phyloP scores from a whole-genome alignment of 306 rosid species.

The Prunus dulcis region DNA sequence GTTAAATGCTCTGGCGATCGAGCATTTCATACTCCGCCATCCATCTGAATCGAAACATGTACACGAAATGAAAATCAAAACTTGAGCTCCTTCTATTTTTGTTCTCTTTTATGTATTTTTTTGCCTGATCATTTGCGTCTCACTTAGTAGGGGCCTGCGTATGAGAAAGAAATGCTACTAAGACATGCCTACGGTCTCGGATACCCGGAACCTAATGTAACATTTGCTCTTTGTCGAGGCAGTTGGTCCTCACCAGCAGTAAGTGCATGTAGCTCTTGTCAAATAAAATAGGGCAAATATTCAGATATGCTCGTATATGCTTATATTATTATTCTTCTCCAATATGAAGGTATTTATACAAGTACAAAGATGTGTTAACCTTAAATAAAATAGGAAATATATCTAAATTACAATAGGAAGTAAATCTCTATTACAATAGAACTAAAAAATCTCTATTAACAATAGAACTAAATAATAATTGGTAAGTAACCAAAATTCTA shows the following conservation, averaged over 20 bases:
- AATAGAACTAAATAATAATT: too few species aligned
- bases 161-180: slow-evolving; percentile 68
- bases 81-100: not conserved
- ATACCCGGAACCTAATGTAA: slow-evolving; percentile 85
- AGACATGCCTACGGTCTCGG: slow-evolving; percentile 77
- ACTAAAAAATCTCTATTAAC: too few species aligned
- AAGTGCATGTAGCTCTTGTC: slow-evolving; percentile 28
- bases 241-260: slow-evolving; percentile 96
- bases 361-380: too few species aligned
- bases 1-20: slow-evolving; percentile 89
- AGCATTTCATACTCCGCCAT: slow-evolving; percentile 88
- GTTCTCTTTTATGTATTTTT: not conserved
- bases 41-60: slow-evolving; percentile 66
- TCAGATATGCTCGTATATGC: too few species aligned
- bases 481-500: too few species aligned
- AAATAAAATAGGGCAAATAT: too few species aligned
- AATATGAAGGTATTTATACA: too few species aligned
- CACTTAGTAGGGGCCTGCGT: slow-evolving; percentile 38
- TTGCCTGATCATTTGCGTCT: not conserved
- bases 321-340: too few species aligned
- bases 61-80: slow-evolving; percentile 7
- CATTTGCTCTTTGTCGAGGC: slow-evolving; percentile 87
- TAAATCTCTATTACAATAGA: too few species aligned
- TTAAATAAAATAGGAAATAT: too few species aligned
- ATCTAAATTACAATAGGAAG: too few species aligned